Conservation (phyloP, 2,329 filamentous ascomycete genomes). For the Dothiorella sarmentorum region DNA sequence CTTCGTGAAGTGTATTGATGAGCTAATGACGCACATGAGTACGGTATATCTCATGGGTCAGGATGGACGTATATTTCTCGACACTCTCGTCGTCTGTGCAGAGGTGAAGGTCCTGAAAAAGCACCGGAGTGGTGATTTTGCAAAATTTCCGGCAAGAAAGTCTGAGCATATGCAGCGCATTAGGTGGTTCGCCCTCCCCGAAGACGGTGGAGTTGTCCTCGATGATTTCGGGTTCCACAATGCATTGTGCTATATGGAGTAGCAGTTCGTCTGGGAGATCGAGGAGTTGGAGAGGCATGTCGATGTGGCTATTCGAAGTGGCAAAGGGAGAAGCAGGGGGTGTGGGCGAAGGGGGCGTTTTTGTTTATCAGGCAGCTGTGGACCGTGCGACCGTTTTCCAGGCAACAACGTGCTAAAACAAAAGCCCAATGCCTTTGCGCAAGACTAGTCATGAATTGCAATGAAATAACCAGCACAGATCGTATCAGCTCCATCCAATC, state of each 20-base stretch:
- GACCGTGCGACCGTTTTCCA: not conserved
- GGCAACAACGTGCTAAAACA: not conserved
- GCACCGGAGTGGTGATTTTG: not conserved
- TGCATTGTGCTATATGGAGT: not conserved
- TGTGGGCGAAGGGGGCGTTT: too few species aligned
- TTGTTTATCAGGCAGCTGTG: too few species aligned
- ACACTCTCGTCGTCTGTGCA: not conserved
- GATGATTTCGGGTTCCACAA: not conserved
- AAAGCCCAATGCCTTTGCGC: too few species aligned
- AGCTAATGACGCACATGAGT: not conserved
- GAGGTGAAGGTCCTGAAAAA: not conserved
- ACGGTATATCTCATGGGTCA: not conserved
- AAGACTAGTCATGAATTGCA: too few species aligned
- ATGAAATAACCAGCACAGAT: too few species aligned
- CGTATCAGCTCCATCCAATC: too few species aligned
- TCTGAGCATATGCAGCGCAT: not conserved
- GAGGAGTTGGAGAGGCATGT: not conserved
- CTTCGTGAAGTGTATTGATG: not conserved
- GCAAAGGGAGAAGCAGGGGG: too few species aligned
- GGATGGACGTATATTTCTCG: not conserved
- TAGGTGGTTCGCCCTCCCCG: too few species aligned
- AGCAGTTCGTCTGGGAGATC: not conserved
- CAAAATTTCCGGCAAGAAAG: not conserved
- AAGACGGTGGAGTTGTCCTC: not conserved
- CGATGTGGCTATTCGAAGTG: too few species aligned